These are phyloP conservation scores for Calonectria pteridis DNA, from an alignment of 2,329 filamentous ascomycete species.

Conservation along the genomic window DNA sequence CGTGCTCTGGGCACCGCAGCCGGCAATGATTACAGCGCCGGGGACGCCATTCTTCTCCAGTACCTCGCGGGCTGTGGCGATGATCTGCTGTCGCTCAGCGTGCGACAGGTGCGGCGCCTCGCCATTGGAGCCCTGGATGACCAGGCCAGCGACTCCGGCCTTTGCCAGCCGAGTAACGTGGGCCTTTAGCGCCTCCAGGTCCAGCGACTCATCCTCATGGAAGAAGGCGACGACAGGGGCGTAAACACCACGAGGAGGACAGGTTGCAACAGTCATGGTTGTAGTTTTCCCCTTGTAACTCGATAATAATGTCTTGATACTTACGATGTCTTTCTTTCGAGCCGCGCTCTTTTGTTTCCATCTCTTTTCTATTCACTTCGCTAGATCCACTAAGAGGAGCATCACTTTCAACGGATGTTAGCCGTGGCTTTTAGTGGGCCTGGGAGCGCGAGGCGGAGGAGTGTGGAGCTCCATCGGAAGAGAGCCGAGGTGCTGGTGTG, in stretches of 20 bases:
- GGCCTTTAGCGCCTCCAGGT: slow-evolving; percentile 63
- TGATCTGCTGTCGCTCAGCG: slow-evolving; percentile 74
- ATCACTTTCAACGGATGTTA: neutral
- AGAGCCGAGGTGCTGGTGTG: neutral
- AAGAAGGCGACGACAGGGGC: slow-evolving; percentile 75
- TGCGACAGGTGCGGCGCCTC: slow-evolving; percentile 78
- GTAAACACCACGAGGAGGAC: slow-evolving; percentile 62
- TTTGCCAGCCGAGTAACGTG: slow-evolving; percentile 71
- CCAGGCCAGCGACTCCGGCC: slow-evolving; percentile 74
- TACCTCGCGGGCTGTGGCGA: slow-evolving; percentile 70
- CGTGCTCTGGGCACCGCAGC: slow-evolving; percentile 76
- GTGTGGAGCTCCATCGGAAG: neutral
- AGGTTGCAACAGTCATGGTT: neutral
- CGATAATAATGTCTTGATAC: neutral
- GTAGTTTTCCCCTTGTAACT: neutral
- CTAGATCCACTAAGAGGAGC: neutral
- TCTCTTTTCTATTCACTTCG: neutral
- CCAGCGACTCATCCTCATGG: slow-evolving; percentile 66
- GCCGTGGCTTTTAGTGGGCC: neutral
- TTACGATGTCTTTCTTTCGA: neutral
- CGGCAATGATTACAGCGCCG: slow-evolving; percentile 74
- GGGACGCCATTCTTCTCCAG: slow-evolving; percentile 69
- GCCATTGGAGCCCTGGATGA: slow-evolving; percentile 81
- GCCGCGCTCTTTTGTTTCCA: neutral
- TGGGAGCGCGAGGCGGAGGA: neutral